Conservation (phyloP, 148 eudicot species). For the Vaccinium myrtillus region DNA sequence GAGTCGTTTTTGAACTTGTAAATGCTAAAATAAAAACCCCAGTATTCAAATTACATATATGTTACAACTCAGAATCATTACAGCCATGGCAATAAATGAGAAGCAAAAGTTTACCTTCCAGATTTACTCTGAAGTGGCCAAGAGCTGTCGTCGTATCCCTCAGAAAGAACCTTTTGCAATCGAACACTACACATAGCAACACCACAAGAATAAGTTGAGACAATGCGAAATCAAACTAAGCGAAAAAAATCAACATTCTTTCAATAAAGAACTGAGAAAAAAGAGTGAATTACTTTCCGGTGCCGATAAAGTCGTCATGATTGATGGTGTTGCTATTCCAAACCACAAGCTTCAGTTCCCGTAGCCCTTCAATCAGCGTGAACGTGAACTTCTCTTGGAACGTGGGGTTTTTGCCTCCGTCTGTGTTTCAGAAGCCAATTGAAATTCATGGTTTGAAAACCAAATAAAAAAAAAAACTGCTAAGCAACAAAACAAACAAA, state of each 20-base stretch:
- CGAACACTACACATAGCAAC: slow-evolving; percentile 45
- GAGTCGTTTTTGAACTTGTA: not conserved
- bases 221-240: not conserved
- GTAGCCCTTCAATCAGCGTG: slow-evolving; percentile 71
- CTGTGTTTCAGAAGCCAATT: slow-evolving; percentile 28
- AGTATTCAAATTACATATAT: not conserved
- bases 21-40: not conserved
- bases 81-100: not conserved
- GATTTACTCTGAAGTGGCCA: slow-evolving; percentile 85
- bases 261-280: not conserved
- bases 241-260: not conserved
- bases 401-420: slow-evolving; percentile 87
- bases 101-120: slow-evolving; percentile 52
- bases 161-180: slow-evolving; percentile 65
- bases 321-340: slow-evolving; percentile 88
- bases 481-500: not conserved
- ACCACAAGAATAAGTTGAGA: slow-evolving; percentile 1
- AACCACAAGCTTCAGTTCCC: slow-evolving; percentile 62
- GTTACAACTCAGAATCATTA: not conserved
- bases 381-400: slow-evolving; percentile 92
- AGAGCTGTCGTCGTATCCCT: slow-evolving; percentile 73
- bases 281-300: slow-evolving; percentile 62
- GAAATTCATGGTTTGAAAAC: slow-evolving; percentile 10
- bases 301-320: slow-evolving; percentile 80
- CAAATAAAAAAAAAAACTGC: not conserved